A percentile compares a stretch with the other conserved stretches of the same genome.
Evolutionary conservation across 2,329 filamentous ascomycete species (phyloP).

Genomic region (Sporothrix brunneoviolacea): DNA sequence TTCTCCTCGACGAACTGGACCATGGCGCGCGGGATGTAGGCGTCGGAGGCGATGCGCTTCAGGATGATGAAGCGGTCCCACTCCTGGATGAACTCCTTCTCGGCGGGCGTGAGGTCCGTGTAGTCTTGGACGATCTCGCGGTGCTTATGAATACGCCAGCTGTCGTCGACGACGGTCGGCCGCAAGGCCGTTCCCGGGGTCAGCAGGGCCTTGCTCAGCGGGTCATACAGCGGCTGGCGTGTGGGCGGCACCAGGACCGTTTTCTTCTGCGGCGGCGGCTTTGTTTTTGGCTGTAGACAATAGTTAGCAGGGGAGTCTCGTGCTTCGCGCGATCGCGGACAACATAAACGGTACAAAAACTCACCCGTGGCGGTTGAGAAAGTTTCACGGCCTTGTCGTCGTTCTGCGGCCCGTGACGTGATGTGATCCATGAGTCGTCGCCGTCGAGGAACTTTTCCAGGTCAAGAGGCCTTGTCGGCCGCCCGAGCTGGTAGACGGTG

Average conservation of each 20-base stretch:
- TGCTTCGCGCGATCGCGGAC: too few species aligned
- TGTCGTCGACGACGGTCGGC: constrained; percentile 37
- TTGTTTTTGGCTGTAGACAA: background rate
- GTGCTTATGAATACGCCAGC: constrained; percentile 54
- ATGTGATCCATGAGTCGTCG: constrained; percentile 40
- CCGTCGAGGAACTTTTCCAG: constrained; percentile 38
- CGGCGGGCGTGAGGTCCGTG: constrained; percentile 45
- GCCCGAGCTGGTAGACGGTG: constrained; percentile 37
- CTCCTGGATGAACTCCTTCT: constrained; percentile 52
- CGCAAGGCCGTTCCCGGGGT: constrained; percentile 43
- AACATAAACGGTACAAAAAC: too few species aligned
- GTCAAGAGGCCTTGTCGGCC: constrained; percentile 37
- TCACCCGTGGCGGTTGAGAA: constrained; percentile 11
- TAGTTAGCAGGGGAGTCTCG: background rate
- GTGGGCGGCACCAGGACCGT: constrained; percentile 40
- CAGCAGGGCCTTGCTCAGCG: constrained; percentile 47
- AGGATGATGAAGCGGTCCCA: constrained; percentile 51
- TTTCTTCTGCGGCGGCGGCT: constrained; percentile 1
- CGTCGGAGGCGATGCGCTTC: constrained; percentile 44
- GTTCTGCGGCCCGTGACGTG: constrained; percentile 35
- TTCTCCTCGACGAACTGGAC: constrained; percentile 45
- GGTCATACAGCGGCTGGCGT: constrained; percentile 49
- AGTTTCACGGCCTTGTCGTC: constrained; percentile 20
- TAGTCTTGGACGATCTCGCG: constrained; percentile 52
- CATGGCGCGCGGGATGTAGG: constrained; percentile 47